phyloP scores from a whole-genome alignment of 1,284 basidiomycete genomes.

The Entoloma clypeatum region DNA sequence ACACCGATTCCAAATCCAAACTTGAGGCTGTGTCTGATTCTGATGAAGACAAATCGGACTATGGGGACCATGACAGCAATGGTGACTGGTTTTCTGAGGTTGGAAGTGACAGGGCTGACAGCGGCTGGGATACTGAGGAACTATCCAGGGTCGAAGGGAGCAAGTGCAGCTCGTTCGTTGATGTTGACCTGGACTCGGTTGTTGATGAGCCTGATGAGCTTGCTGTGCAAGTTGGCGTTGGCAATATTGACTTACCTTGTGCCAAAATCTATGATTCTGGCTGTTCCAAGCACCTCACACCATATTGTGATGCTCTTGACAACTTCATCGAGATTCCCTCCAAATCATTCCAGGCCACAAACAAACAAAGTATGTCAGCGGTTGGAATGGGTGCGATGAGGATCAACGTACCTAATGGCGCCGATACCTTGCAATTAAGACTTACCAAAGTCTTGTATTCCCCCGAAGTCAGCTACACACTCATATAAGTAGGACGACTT shows the following conservation, averaged over 20 bases:
- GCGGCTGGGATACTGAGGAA: neutral
- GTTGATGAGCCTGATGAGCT: conserved; percentile 5
- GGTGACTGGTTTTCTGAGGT: conserved; percentile 20
- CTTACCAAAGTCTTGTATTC: conserved; percentile 35
- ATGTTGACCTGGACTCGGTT: conserved; percentile 13
- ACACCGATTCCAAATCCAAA: conserved; percentile 1
- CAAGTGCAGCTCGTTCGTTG: conserved; percentile 6
- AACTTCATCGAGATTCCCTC: conserved; percentile 27
- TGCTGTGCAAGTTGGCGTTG: neutral
- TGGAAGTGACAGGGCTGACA: conserved; percentile 10
- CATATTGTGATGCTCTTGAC: conserved; percentile 31
- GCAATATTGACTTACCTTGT: conserved; percentile 2
- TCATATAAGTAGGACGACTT: conserved; percentile 29
- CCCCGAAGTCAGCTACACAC: conserved; percentile 19
- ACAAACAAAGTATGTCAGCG: conserved; percentile 31
- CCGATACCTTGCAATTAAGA: conserved; percentile 20
- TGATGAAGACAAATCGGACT: neutral
- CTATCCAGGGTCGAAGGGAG: conserved; percentile 3
- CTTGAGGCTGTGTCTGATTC: too few relatives aligned
- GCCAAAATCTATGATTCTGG: conserved; percentile 38
- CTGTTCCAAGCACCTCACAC: conserved; percentile 36
- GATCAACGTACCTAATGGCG: conserved; percentile 35
- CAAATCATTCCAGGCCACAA: conserved; percentile 30
- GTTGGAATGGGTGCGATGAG: conserved; percentile 33
- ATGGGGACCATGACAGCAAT: conserved; percentile 6